phyloP scores from a whole-genome alignment of 2,329 filamentous ascomycete genomes.

The Talaromyces sp. region DNA sequence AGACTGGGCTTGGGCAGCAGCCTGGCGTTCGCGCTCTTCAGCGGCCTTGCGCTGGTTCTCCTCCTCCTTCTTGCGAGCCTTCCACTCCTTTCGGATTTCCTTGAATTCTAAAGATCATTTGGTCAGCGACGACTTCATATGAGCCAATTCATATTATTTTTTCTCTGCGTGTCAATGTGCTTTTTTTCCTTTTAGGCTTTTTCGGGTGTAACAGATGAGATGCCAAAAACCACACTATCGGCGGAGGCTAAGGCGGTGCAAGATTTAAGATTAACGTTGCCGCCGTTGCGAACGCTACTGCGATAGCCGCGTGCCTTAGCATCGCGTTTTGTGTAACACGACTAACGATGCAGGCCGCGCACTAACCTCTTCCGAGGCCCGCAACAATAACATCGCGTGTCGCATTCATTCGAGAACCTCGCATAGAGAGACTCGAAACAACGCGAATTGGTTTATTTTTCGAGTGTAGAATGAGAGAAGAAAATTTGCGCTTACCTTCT shows the following conservation, averaged over 20 bases:
- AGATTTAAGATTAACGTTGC: constrained; percentile 38
- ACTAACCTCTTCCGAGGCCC: constrained; percentile 32
- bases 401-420: neutral
- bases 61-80: constrained; percentile 98
- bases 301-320: constrained; percentile 45
- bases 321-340: constrained; percentile 44
- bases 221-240: neutral
- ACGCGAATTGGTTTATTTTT: neutral
- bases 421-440: neutral
- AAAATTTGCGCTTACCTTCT: constrained; percentile 67
- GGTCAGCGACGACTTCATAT: neutral
- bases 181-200: neutral
- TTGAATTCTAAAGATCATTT: constrained; percentile 70
- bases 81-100: constrained; percentile 98
- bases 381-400: constrained; percentile 15
- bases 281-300: constrained; percentile 47
- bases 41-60: constrained; percentile 83
- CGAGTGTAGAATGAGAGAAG: neutral
- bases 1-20: constrained; percentile 50
- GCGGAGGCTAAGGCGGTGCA: constrained; percentile 11
- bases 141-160: neutral
- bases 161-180: no score
- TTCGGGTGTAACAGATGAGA: neutral
- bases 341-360: constrained; percentile 34
- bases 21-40: constrained; percentile 71